Conservation (phyloP, 306 rosid species). For the Ormosia semicastrata region DNA sequence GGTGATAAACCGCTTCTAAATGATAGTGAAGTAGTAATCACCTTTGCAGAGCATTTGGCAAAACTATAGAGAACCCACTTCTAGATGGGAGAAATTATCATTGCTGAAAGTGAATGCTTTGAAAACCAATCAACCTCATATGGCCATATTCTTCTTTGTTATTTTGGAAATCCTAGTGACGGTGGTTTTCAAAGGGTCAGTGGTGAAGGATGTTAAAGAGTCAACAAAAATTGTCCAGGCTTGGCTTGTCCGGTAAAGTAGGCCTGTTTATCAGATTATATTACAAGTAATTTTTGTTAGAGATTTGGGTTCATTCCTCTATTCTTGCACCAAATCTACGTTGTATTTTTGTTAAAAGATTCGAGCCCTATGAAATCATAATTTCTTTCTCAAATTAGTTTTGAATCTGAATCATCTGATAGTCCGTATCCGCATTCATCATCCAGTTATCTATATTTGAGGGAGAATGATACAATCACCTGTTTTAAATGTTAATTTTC, state of each 20-base stretch:
- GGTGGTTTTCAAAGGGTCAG: background rate
- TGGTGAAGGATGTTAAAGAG: background rate
- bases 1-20: background rate
- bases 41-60: background rate
- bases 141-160: background rate
- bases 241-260: background rate
- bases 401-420: too few relatives aligned
- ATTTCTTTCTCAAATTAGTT: background rate
- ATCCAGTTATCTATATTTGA: too few relatives aligned
- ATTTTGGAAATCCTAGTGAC: background rate
- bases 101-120: background rate
- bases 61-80: constrained; percentile 6
- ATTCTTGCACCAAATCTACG: too few relatives aligned
- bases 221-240: background rate
- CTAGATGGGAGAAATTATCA: background rate
- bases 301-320: too few relatives aligned
- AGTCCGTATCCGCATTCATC: too few relatives aligned
- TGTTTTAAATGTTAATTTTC: too few relatives aligned
- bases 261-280: too few relatives aligned
- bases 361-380: background rate
- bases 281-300: too few relatives aligned
- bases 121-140: background rate
- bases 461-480: too few relatives aligned
- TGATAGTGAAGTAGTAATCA: background rate
- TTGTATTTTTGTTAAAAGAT: background rate